Base-by-base conservation (phyloP, 169 alveolate genomes). In the Plasmodium yoelii region DNA sequence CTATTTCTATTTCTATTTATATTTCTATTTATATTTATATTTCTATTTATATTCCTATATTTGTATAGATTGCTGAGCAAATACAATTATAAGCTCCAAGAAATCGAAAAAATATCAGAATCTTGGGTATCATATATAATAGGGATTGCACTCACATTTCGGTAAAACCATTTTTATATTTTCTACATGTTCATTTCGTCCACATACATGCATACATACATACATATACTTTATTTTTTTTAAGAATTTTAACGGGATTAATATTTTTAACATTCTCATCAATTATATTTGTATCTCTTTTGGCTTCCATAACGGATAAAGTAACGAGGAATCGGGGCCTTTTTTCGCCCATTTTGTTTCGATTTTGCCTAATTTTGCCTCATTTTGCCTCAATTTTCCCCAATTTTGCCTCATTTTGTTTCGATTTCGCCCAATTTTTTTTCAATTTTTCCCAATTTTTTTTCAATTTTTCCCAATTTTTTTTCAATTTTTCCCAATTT, bases 181-280 rank as follows among this genome's bases (percentile, higher is more conserved):
- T n/a, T 2, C 3, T 44, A 56, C 6, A 34, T 12, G 12, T 39
- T 19, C 56, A 55, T 42, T 46, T n/a, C 49, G 34, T 26, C 1
- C 13, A 56, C 55, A 59, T 34, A 39, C 28, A 56, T 49, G 24
- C 18, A 24, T 55, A 9, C 1, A 5, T 9, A 13, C 6, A 47
- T 18, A 57, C 70, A 13, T 39, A 22, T 22, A 22, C 63, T 39
- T n/a, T 88, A 55, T 74, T 84, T 9, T 94, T 94, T 24, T 91
- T 65, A 64, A 88, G 97, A 61, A 73, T 93, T 22, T 19, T 88
- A 26, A 67, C 93, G 15, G 97, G 97, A 13, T 12, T 87, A 18
- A 65, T 72, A 26, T 87, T 82, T 73, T 87, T 93, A 12, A 34
- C 88, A 13, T 56, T 94, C 13, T 88, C 95, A 13, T 51, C 91